Base-by-base conservation (phyloP, 192 early-diverging fungal genomes). In the Backusella australiensis region DNA sequence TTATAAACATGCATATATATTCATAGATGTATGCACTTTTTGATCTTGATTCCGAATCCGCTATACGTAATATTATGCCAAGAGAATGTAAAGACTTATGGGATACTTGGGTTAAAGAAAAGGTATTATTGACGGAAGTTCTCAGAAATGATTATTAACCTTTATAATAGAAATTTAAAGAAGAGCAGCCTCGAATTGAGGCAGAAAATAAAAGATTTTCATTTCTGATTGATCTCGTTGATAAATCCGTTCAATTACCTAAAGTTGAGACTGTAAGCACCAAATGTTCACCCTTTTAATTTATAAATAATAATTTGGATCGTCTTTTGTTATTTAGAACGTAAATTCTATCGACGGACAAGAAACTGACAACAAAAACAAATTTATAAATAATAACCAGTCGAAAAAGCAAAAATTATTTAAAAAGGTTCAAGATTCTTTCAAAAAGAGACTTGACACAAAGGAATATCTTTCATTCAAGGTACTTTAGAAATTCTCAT, bases 21-120 rank as follows among this genome's bases (percentile, higher is more conserved):
- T 19, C 52, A 52, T 68, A 73, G 72, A 74, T 73, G 26, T 38
- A 59, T 49, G 80, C 80, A 2, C 49, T 81, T 8, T 81, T 75
- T 32, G 29, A 71, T 6, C n/a, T 78, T 7, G 69, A 59, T 35
- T 39, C 80, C 4, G 11, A 67, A 8, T 65, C 69, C 1, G 39
- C 36, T 0, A 17, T 72, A 32, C 72, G 70, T 26, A 69, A 70
- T 41, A 41, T 53, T 0, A 34, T 81, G 34, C 69, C 80, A 7
- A 23, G 34, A 0, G 44, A 68, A 14, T 81, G 72, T 34, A 77
- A 74, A 49, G 73, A 81, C 15, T 0, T 75, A 14, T 81, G 80
- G 80, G 21, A 42, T 17, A 46, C 71, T 32, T 81, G 80, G 80
- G 66, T 29, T 56, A 36, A 67, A 17, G 42, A 65, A 69, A 75